Base-by-base conservation (phyloP, 495 filamentous ascomycete species). In the Trichoderma gamsii region DNA sequence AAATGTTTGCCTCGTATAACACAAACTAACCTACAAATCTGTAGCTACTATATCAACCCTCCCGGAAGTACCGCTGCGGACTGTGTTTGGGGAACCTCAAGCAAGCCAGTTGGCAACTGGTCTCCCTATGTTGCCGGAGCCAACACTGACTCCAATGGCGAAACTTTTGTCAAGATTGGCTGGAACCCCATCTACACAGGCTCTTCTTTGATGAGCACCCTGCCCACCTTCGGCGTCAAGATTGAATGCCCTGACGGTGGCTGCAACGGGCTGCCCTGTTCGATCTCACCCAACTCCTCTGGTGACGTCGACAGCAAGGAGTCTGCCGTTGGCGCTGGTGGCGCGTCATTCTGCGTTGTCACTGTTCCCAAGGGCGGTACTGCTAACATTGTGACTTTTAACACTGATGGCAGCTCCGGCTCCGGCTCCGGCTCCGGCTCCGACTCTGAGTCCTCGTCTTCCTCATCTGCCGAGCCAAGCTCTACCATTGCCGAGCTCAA, bases 181-280 rank as follows among this genome's bases (percentile, higher is more conserved):
- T 92, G 89, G 85, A 93, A 93, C 79, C 91, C 91, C 44, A 89
- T 91, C 69, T 93, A 86, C 71, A 82, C 88, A 65, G 83, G 83
- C 71, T 78, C 81, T 16, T 71, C 81, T 0, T 87, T 91, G 74
- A 78, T 80, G 52, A 77, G 84, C 69, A 82, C 79, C 13, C 80
- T 82, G 68, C 90, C 91, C 6, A 82, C 78, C 27, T 94, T 84
- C 68, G 90, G 90, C 72, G 77, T 93, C 43, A 86, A 86, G 72
- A 88, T 94, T 72, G 85, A 86, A 72, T 94, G 91, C 73, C 75
- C 77, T 9, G 84, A 82, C n/a, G 82, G 78, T 32, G 84, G 82
- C 29, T 94, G 91, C 80, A 88, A 90, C 71, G 90, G 90, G 41
- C 78, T 90, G 16, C 90, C 90, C 5, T 94, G 91, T 79, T 82